Evolutionary conservation across 805 yeast species (phyloP), one percentile per base, ranked within the genome.

Genomic region (Kodamaea neixiangensis): DNA sequence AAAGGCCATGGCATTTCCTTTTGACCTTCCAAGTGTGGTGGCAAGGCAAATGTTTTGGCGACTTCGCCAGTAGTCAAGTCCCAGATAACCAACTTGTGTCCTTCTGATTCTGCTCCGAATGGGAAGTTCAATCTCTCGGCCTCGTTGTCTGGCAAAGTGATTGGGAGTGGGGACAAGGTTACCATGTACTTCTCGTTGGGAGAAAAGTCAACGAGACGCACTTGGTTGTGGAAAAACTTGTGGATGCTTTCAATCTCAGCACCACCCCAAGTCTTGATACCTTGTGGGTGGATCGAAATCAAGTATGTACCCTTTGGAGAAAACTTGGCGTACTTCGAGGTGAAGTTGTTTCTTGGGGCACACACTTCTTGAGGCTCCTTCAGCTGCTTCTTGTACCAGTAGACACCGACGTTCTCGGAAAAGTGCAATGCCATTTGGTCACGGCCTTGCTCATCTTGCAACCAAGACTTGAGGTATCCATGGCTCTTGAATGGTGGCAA

Each of bases 261-360:
- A 54, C 98, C 97, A 66, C 98, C 99, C 96, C 97, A 94, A 21
- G 93, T 81, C 68, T 90, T 96, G 51, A 91, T 84, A 78, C 98
- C 98, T 72, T 89, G 96, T 47, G 90, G 90, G 72, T 93, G 97
- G 61, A 91, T 79, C 1, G 97, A 86, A 60, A 89, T 83, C 57
- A 93, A 71, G 65, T 83, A 92, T 10, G 93, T 84, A 69, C 99
- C 99, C 72, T 84, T 85, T 65, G 97, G 97, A 46, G 98, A 90
- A 76, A 91, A 93, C 67, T 85, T 85, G 61, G 90, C 88, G 61
- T 86, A 91, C 55, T 89, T 85, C 53, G 90, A 85, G 51, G 97
- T 91, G 88, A 96, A 90, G 58, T 86, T 85, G 57, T 79, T 77
- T 71, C 96, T 83, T 62, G 91, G 86, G 63, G 87, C 90, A 52